Conservation (phyloP, 345 rosid species). For the Ceriops tagal region DNA sequence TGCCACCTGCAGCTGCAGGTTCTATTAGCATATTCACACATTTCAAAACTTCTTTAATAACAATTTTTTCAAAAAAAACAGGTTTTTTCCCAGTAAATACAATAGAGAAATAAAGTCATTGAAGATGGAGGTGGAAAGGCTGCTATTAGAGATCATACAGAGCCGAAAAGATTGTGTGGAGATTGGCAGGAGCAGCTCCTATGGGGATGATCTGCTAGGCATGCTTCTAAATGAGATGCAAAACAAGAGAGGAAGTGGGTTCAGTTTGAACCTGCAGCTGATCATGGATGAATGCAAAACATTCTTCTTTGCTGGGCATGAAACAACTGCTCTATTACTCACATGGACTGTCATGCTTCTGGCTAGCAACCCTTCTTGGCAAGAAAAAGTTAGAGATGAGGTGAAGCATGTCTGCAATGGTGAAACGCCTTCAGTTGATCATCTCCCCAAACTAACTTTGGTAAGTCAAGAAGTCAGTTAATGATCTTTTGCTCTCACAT, state of each 20-base stretch:
- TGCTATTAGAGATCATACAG: constrained; percentile 82
- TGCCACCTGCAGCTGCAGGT: neutral
- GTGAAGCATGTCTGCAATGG: constrained; percentile 63
- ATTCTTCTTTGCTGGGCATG: constrained; percentile 96
- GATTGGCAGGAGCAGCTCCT: constrained; percentile 71
- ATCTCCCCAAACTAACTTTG: constrained; percentile 66
- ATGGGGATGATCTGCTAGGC: constrained; percentile 81
- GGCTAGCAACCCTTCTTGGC: constrained; percentile 81
- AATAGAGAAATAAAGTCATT: constrained; percentile 81
- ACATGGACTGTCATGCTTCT: constrained; percentile 95
- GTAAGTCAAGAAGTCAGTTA: constrained; percentile 31
- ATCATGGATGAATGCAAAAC: constrained; percentile 98
- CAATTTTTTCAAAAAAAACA: constrained; percentile 13
- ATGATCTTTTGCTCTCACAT: neutral
- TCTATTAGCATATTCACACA: neutral
- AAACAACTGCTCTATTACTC: constrained; percentile 81
- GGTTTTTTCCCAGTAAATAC: constrained; percentile 86
- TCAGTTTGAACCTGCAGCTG: constrained; percentile 55
- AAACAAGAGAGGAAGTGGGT: constrained; percentile 38
- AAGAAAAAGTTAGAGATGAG: constrained; percentile 67
- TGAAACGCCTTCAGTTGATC: constrained; percentile 52
- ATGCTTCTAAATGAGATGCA: constrained; percentile 75
- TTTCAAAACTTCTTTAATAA: too few relatives aligned
- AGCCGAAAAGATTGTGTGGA: constrained; percentile 67
- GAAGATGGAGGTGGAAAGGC: constrained; percentile 75